phyloP scores from a whole-genome alignment of 257 asterid genomes.

The Linaria vulgaris region DNA sequence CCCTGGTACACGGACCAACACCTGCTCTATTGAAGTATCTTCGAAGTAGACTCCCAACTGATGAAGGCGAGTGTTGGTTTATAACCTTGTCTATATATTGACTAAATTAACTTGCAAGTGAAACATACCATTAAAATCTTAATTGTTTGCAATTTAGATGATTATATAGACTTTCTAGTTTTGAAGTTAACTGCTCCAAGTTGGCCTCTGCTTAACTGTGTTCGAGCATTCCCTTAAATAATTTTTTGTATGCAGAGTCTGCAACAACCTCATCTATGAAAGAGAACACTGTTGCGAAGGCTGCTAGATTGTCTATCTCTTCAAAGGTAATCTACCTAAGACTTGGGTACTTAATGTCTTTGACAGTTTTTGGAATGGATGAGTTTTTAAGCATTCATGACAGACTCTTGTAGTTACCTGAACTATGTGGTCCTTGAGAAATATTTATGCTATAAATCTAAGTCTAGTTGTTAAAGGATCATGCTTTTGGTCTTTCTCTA shows the following conservation, averaged over 20 bases:
- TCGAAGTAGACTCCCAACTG: slow-evolving; percentile 81
- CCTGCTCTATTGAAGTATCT: slow-evolving; percentile 76
- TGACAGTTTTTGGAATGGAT: slow-evolving; percentile 8
- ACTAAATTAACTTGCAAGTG: slow-evolving; percentile 9
- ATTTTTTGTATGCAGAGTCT: slow-evolving; percentile 49
- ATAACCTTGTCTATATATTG: slow-evolving; percentile 18
- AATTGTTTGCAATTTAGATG: slow-evolving; percentile 17
- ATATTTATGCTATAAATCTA: slow-evolving; percentile 13
- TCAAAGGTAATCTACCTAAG: slow-evolving; percentile 62
- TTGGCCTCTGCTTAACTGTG: slow-evolving; percentile 17
- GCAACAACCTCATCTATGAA: slow-evolving; percentile 51
- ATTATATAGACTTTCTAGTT: slow-evolving; percentile 17
- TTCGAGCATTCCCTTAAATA: slow-evolving; percentile 17
- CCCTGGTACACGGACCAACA: slow-evolving; percentile 89
- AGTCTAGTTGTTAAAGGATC: slow-evolving; percentile 17
- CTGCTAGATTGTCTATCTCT: slow-evolving; percentile 68
- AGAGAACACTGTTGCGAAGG: slow-evolving; percentile 62
- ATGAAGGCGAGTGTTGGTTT: slow-evolving; percentile 69
- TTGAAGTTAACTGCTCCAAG: slow-evolving; percentile 28
- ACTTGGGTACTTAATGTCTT: neutral
- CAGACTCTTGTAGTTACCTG: slow-evolving; percentile 13
- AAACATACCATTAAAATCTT: neutral
- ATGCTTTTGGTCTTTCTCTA: neutral
- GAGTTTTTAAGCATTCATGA: slow-evolving; percentile 13
- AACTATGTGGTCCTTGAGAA: slow-evolving; percentile 9